Base-by-base conservation (phyloP, 345 rosid genomes). In the Lepidium aucheri region DNA sequence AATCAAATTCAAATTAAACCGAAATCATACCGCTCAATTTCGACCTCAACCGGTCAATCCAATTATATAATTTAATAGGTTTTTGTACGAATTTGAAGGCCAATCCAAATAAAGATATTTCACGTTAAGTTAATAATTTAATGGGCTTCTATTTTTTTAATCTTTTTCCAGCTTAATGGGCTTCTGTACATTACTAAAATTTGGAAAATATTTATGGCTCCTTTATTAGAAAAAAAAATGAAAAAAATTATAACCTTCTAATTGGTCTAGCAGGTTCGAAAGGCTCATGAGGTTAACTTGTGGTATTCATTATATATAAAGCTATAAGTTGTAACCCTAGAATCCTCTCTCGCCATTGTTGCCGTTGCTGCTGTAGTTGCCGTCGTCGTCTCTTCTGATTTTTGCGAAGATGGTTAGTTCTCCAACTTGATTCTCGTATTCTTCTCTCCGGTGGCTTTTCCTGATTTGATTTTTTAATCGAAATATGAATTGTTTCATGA, bases 321-420 rank as follows among this genome's bases (percentile, higher is more conserved):
- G 26, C 16, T 15, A 22, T 9, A 11, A 18, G 61, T 61, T n/a
- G 33, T 15, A 70, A 17, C 68, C 74, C 74, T 70, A 70, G 11
- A 16, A 44, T 13, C 3, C 63, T 40, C 60, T 63, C 64, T 63
- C 52, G 59, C 59, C 10, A 4, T 55, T 2, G 34, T 38, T n/a
- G 69, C 40, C 28, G 50, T 38, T 28, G 52, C 62, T 43, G 46
- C 41, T 16, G 7, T 14, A 62, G 53, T 55, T 24, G 63, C 76
- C 54, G 65, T 65, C 54, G 65, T 65, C 66, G 53, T 58, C 49
- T 42, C 66, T 65, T 32, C 40, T 57, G 66, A 49, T 6, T 22
- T 40, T 51, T 24, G 50, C 67, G 61, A 73, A 73, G 72, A 73
- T 73, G 76, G 76, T 73, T 20, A 20, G 71, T 15, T 33, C 58